Evolutionary conservation across 129 eudicot genomes (phyloP), one percentile per base, ranked within the genome.

Genomic region (Artemisia tridentata): DNA sequence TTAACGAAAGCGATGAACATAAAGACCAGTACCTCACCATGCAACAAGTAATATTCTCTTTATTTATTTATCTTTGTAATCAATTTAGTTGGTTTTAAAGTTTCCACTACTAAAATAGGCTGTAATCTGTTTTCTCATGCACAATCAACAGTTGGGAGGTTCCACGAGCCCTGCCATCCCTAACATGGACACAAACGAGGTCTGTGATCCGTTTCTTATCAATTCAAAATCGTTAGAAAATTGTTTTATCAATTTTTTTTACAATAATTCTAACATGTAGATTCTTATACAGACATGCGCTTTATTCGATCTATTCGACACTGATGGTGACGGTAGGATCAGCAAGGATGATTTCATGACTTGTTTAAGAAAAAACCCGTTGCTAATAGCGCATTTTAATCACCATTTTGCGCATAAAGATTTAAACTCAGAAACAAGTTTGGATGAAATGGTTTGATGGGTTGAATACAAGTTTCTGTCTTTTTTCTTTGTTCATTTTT

Each of bases 351-450:
- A 93, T 66, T 93, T 93, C 62, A 11, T 74, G 15, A 57, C 75
- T 12, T 89, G 92, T 72, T 80, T 93, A 71, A 85, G 83, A 82
- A 82, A 80, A 82, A 72, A 93, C 47, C 98, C 98, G 11, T 80
- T 87, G 82, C 92, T 93, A n/a, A 74, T 93, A 6, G 86, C 91
- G 51, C 81, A 85, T 61, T 93, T 93, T 55, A 78, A 81, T 29
- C 88, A 86, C 59, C 84, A 29, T 38, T 81, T 87, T 62, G 60
- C 52, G 80, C 79, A 80, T 57, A 70, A 65, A 46, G 74, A 77
- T 69, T 79, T 66, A 73, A 45, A 73, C 20, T 60, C 76, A 56
- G 67, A 45, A 43, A 60, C 64, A 50, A 63, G 68, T 53, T 62
- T 67, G 38, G 84, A 81, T 17, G 86, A 81, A 57, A 72, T 63